Evolutionary conservation across 1,284 basidiomycete genomes (phyloP), one percentile per base, ranked within the genome.

Genomic region (Ustilago tritici): DNA sequence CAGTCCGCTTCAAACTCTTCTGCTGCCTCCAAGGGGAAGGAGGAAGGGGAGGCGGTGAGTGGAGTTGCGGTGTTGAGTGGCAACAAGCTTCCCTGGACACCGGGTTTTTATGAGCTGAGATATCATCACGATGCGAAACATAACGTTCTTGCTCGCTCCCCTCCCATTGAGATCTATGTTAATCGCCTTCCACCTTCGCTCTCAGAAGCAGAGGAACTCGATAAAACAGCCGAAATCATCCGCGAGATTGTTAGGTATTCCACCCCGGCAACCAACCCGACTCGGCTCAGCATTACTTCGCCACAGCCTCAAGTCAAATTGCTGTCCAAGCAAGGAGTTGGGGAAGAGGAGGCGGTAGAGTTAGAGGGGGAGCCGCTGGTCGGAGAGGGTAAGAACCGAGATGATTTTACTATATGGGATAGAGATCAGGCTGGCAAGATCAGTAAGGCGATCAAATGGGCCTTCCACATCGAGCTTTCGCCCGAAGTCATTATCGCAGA

Each of bases 391-490:
- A 23, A 36, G 55, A 93, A 96, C 83, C 90, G 91, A 0, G 95
- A 98, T 84, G 95, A 98, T 87, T 98, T 99, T 86, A 90, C 91
- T 50, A 94, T 99, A 88, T 98, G 95, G 94, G 92, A 92, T 3
- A 91, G 93, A 77, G 88, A 89, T 47, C 95, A 99, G 86, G 96
- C 95, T 32, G 91, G 91, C 86, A 90, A 93, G 54, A 98, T 99
- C 79, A 92, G 92, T 47, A 87, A 88, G 23, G 92, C 91, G 23
- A 91, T 96, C 75, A 88, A 92, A 78, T 90, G 93, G 84, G 90
- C 92, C 10, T 97, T 96, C 84, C 91, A 90, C 40, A 92, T 98
- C 46, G 95, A 98, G 82, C 92, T 95, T 81, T 91, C 91, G 5
- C 90, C 92, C 15, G 93, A 97, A 80, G 95, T 99, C 23, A 90